Evolutionary conservation across 208 protist genomes (phyloP).

Genomic region (Spongospora subterranea): DNA sequence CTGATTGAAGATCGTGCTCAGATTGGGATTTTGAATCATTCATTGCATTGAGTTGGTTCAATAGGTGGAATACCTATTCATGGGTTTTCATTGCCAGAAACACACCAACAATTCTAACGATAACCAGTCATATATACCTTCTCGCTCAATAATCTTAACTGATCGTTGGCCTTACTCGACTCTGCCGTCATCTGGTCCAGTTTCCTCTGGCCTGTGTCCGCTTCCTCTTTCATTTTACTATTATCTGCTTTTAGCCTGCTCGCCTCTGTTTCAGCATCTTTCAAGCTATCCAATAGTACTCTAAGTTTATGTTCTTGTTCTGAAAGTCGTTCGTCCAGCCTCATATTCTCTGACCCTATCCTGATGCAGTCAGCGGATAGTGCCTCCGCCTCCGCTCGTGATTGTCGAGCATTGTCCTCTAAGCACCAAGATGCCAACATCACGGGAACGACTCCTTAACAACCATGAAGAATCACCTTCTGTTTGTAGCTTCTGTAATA

Average conservation of each 20-base stretch:
- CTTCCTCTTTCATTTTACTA: neutral
- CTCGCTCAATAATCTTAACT: conserved; percentile 35
- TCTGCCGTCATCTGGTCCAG: neutral
- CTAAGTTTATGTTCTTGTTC: neutral
- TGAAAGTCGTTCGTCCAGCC: neutral
- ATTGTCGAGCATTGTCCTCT: neutral
- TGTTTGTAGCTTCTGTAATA: conserved; percentile 36
- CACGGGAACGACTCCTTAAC: neutral
- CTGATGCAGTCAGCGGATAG: conserved; percentile 9
- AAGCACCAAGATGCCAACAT: neutral
- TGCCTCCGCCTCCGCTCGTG: neutral
- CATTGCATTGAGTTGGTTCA: conserved; percentile 15
- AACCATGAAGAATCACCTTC: neutral
- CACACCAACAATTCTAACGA: neutral
- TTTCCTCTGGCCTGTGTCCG: neutral
- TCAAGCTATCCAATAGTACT: neutral
- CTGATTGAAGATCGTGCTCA: neutral
- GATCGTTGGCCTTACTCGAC: neutral
- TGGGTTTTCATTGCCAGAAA: neutral
- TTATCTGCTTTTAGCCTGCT: neutral
- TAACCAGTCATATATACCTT: neutral
- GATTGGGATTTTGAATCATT: neutral
- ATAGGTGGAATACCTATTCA: conserved; percentile 22
- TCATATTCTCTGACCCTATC: conserved; percentile 25
- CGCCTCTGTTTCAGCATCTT: neutral